Evolutionary conservation across 179 eudicot genomes (phyloP), one percentile per base, ranked within the genome.

Genomic region (Carnegiea gigantea): DNA sequence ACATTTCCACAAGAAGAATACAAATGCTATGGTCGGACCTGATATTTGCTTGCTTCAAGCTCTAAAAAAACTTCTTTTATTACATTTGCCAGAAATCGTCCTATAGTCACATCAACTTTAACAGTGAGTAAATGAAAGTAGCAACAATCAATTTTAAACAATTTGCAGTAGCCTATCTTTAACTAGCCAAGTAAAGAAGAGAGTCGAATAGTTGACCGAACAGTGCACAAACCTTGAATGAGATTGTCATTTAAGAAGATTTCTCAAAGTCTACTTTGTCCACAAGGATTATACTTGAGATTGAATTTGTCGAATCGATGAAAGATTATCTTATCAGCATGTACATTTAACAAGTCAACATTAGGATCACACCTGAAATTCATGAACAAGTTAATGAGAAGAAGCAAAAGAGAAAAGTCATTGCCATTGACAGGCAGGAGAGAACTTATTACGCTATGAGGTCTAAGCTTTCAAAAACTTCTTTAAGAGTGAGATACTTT

Each of bases 281-380:
- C 97, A 88, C 97, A 93, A 68, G 97, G 95, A 88, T 93, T 93
- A 83, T 93, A 93, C 89, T 92, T 93, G 23, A 93, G 92, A 82
- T 92, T 93, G 86, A 93, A 92, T 80, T 90, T 93, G 84, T 93
- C 95, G 76, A 93, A 93, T 1, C 95, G 92, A 88, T 93, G 95
- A 79, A 93, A 93, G 60, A 95, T 93, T 57, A 90, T 92, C 85
- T 93, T 93, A 82, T 93, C 93, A 67, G 97, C 97, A 85, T 92
- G 97, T 53, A 93, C 97, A 86, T 93, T 95, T 85, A 93, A 84
- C 76, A 93, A 82, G 87, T 93, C 97, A 81, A 93, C 97, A 87
- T 93, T 93, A 68, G 92, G 86, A 85, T 93, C 97, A 85, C 92
- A 83, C 82, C 97, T 93, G 90, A 82, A 85, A 80, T 33, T 57